Percentiles rank a stretch among this genome's conserved stretches.
Evolutionary conservation across 257 asterid species (phyloP).

Genomic region (Fraxinus quadrangulata): DNA sequence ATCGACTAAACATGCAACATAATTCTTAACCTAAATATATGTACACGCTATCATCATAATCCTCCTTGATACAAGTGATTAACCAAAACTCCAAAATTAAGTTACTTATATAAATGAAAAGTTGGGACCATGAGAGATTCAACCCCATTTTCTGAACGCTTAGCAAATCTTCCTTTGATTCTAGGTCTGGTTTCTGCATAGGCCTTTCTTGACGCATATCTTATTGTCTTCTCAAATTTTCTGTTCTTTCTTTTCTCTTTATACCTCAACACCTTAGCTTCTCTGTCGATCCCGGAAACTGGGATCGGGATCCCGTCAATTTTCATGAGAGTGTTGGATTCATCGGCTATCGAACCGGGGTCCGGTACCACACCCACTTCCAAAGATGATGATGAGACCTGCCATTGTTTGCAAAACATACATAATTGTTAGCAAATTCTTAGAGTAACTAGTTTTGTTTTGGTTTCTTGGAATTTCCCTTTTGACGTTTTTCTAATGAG

Average conservation of each 20-base stretch:
- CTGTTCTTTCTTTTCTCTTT: conserved; percentile 50
- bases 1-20: neutral
- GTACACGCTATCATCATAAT: neutral
- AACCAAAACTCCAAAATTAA: neutral
- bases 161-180: conserved; percentile 22
- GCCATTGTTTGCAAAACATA: neutral
- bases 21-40: neutral
- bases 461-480: neutral
- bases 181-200: conserved; percentile 85
- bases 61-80: neutral
- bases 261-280: conserved; percentile 73
- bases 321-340: conserved; percentile 29
- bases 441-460: neutral
- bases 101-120: neutral
- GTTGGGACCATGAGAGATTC: neutral
- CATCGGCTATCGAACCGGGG: conserved; percentile 49
- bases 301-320: conserved; percentile 44
- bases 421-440: neutral
- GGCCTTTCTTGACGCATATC: conserved; percentile 86
- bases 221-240: conserved; percentile 17
- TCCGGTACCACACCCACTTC: conserved; percentile 77
- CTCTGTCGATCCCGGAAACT: conserved; percentile 53
- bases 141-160: conserved; percentile 7
- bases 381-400: conserved; percentile 73
- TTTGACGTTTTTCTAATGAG: no score